phyloP scores from a whole-genome alignment of 768 basidiomycete species.

The Suillus fuscotomentosus region DNA sequence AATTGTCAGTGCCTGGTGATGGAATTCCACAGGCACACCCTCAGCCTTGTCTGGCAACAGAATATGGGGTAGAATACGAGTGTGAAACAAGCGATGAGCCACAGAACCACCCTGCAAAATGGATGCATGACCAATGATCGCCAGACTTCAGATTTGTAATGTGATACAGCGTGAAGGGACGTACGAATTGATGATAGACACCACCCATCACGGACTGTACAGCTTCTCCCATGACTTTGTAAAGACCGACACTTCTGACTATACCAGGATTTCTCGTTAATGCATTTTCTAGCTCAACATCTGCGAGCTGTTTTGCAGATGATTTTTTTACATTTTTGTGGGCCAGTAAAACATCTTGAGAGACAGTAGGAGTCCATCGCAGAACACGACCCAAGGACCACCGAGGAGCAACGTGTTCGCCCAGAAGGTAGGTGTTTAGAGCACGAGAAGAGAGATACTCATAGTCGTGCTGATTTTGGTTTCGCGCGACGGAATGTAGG shows the following conservation, averaged over 20 bases:
- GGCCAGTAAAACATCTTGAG: conserved; percentile 32
- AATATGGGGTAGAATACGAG: conserved; percentile 33
- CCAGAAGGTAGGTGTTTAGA: conserved; percentile 69
- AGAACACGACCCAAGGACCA: conserved; percentile 76
- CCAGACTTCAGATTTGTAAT: neutral
- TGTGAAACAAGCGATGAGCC: conserved; percentile 33
- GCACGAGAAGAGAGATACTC: conserved; percentile 55
- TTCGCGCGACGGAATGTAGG: conserved; percentile 52
- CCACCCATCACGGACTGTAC: conserved; percentile 78
- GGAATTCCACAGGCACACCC: conserved; percentile 31
- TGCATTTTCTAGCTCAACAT: conserved; percentile 27
- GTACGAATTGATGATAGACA: conserved; percentile 77
- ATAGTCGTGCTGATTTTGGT: conserved; percentile 50
- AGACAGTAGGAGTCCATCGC: conserved; percentile 68
- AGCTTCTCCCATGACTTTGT: conserved; percentile 75
- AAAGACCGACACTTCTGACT: conserved; percentile 60
- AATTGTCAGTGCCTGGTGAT: conserved; percentile 21
- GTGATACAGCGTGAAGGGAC: conserved; percentile 30
- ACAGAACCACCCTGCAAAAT: conserved; percentile 30
- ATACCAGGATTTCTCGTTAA: conserved; percentile 33
- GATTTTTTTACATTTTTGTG: neutral
- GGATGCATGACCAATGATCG: neutral
- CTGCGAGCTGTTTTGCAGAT: conserved; percentile 13
- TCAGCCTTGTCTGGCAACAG: conserved; percentile 25
- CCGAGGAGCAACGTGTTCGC: conserved; percentile 69